Base-by-base conservation (phyloP, 139 green algal species). In the Pseudopediastrum boryanum region DNA sequence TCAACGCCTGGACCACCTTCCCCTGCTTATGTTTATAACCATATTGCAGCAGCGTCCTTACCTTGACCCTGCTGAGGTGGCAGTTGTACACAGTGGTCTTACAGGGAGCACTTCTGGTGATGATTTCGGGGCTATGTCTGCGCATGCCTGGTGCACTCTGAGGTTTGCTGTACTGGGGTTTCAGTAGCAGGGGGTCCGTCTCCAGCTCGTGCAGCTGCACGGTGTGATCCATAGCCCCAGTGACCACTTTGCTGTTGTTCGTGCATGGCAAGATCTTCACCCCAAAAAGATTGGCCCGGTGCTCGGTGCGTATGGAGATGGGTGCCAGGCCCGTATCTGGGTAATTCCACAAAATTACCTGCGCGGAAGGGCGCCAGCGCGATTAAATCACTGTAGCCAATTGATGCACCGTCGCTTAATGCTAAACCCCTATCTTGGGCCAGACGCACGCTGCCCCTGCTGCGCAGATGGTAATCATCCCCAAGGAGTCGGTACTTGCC, bases 251-350 rank as follows among this genome's bases (percentile, higher is more conserved):
- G 31, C 10, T 62, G 83, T 91, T 90, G 62, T 71, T 77, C 23
- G 68, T 86, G 59, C 77, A 75, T 19, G 94, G 94, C 77, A 98
- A 84, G 81, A 97, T 95, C 13, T 83, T 58, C 4, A 94, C 86
- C 2, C 94, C 94, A 87, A 98, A 98, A 54, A 97, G 93, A 81
- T 96, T 96, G 48, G 80, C 87, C 31, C 87, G 72, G 80, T 98
- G 93, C 42, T 85, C 51, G 7, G 94, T 98, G 1, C 84, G 50
- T 0, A 97, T 25, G 2, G 78, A 64, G 25, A 96, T 39, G 2
- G 92, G 90, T 25, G 65, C 38, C 16, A 43, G 64, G 16, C 80
- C 48, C 0, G 81, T 76, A 41, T 93, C 84, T 31, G 89, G 89
- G 72, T 93, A 93, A 39, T 84, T 59, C 90, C 90, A 96, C 3